Conservation (phyloP, 768 basidiomycete species). For the Sutorius australiensis region DNA sequence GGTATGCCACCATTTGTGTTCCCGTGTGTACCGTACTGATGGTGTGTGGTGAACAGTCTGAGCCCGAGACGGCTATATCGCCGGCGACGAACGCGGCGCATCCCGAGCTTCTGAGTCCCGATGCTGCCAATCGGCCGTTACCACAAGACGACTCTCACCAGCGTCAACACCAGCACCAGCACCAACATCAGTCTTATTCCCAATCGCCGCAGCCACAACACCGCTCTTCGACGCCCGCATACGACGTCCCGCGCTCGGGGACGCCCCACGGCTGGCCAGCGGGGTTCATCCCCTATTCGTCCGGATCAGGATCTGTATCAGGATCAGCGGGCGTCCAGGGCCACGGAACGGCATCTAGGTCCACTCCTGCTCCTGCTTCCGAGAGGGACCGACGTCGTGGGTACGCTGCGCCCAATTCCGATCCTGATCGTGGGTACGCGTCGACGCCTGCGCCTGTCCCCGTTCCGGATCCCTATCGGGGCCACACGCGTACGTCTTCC, state of each 20-base stretch:
- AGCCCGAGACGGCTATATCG: conserved; percentile 37
- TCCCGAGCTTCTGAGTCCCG: conserved; percentile 43
- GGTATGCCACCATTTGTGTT: conserved; percentile 26
- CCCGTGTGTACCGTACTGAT: not conserved
- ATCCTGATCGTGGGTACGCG: not conserved
- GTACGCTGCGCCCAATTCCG: not conserved
- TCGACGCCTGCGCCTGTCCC: too few relatives aligned
- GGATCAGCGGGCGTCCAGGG: not conserved
- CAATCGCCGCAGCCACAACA: conserved; percentile 1
- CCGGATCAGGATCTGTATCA: not conserved
- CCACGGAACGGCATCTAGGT: not conserved
- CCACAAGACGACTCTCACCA: conserved; percentile 15
- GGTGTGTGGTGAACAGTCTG: conserved; percentile 30
- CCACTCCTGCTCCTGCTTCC: not conserved
- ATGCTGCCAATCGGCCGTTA: conserved; percentile 32
- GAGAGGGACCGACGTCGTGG: conserved; percentile 5
- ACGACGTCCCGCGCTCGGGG: conserved; percentile 9
- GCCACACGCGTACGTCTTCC: not conserved
- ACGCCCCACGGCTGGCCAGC: conserved; percentile 14
- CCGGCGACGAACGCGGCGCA: conserved; percentile 29
- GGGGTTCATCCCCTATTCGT: conserved; percentile 18
- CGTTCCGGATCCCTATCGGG: too few relatives aligned
- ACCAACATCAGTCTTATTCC: not conserved
- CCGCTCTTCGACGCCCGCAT: not conserved
- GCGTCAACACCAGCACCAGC: not conserved